phyloP scores from a whole-genome alignment of 106 monocot genomes.

The Amphibolis antarctica region DNA sequence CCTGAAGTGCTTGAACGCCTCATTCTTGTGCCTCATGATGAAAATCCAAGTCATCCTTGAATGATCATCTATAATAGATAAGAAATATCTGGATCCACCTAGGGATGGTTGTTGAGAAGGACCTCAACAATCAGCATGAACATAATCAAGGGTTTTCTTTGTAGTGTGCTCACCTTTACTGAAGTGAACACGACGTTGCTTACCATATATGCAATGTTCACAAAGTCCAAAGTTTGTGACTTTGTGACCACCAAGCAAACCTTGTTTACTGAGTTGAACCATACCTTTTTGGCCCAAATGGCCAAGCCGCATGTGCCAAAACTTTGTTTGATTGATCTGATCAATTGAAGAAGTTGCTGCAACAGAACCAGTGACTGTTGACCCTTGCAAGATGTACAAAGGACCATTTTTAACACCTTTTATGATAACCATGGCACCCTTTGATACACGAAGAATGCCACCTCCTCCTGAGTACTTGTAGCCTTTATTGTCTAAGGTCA shows the following conservation, averaged over 20 bases:
- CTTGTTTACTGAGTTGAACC: not conserved
- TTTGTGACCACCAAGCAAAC: not conserved
- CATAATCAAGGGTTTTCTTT: not conserved
- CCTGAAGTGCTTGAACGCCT: not conserved
- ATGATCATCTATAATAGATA: not conserved
- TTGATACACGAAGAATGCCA: not conserved
- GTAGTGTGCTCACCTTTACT: not conserved
- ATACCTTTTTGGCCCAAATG: not conserved
- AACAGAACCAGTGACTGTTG: not conserved
- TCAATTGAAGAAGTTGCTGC: fast-evolving
- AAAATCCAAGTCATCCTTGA: not conserved
- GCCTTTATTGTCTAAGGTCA: not conserved
- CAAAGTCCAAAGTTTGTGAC: not conserved
- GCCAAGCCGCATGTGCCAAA: not conserved
- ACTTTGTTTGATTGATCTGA: not conserved
- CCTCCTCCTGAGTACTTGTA: not conserved
- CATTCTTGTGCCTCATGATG: not conserved
- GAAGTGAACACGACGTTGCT: not conserved
- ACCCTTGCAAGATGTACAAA: not conserved
- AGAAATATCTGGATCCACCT: not conserved
- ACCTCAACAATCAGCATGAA: not conserved
- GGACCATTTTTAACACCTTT: not conserved
- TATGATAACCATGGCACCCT: not conserved
- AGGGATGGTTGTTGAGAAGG: not conserved
- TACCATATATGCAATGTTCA: not conserved